Percentiles rank a stretch among this genome's conserved stretches.
These are phyloP conservation scores for Colletotrichum theobromicola DNA, from an alignment of 2,329 filamentous ascomycete species.

Conservation along the genomic window DNA sequence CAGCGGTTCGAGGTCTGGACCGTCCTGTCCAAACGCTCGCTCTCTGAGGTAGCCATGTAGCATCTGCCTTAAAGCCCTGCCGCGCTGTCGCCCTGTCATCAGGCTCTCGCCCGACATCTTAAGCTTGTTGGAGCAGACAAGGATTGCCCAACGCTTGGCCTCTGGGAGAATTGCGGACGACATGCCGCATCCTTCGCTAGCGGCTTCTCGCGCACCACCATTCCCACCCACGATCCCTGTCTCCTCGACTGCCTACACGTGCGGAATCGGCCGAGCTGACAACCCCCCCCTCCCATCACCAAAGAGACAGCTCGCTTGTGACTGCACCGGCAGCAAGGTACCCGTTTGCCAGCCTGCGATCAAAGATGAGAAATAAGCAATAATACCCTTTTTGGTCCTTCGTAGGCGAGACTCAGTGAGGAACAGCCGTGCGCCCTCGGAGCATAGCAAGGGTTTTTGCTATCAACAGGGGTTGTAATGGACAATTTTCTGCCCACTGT, in stretches of 20 bases:
- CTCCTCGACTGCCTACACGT: not conserved
- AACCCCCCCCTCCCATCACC: not conserved
- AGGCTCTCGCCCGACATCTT: slow-evolving; percentile 5
- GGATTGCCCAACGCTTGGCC: not conserved
- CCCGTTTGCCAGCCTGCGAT: not conserved
- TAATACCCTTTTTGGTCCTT: not conserved
- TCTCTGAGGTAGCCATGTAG: not conserved
- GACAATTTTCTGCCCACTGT: not conserved
- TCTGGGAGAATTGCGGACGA: not conserved
- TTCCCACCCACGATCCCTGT: not conserved
- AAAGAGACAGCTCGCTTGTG: not conserved
- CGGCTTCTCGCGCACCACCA: not conserved
- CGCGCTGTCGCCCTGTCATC: not conserved
- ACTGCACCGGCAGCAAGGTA: not conserved
- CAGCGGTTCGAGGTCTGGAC: not conserved
- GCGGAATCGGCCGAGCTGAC: slow-evolving; percentile 5
- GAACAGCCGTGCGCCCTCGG: not conserved
- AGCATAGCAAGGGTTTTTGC: not conserved
- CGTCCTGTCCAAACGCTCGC: not conserved
- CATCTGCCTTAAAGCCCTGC: not conserved
- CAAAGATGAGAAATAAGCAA: not conserved
- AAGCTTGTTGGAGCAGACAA: not conserved
- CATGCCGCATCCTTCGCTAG: not conserved
- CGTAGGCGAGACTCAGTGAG: not conserved
- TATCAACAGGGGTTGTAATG: not conserved